These are phyloP conservation scores for Passalora sequoiae DNA, from an alignment of 2,329 filamentous ascomycete species.

Conservation along the genomic window DNA sequence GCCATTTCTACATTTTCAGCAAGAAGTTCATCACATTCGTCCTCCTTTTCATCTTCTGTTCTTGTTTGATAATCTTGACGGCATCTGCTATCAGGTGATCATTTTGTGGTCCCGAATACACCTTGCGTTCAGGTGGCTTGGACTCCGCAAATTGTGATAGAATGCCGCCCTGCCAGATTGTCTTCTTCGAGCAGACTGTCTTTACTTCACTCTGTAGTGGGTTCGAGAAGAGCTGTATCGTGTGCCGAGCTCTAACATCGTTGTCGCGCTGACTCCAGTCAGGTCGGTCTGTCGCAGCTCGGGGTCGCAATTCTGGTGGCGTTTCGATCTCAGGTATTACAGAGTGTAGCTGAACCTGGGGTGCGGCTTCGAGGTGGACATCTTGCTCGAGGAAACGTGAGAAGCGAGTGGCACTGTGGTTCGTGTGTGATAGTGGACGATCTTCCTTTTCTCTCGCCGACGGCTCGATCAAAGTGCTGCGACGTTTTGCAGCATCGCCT, in stretches of 20 bases:
- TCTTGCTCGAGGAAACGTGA: conserved; percentile 6
- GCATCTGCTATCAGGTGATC: conserved; percentile 24
- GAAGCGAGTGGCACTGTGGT: background rate
- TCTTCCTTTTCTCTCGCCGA: background rate
- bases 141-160: background rate
- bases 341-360: no score
- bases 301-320: conserved; percentile 4
- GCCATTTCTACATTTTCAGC: no score
- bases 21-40: no score
- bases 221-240: conserved; percentile 8
- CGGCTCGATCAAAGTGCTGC: conserved; percentile 2
- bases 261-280: conserved; percentile 25
- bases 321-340: conserved; percentile 4
- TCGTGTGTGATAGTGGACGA: conserved; percentile 1
- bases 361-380: background rate
- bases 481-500: conserved; percentile 17
- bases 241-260: conserved; percentile 11
- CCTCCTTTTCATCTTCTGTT: conserved; percentile 18
- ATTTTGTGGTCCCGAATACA: conserved; percentile 3
- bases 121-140: conserved; percentile 1
- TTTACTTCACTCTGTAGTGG: background rate
- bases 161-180: background rate
- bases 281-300: conserved; percentile 18
- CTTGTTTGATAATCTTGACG: conserved; percentile 24
- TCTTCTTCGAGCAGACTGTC: background rate